Evolutionary conservation across 768 basidiomycete species (phyloP).

Genomic region (Lactarius trivialis): DNA sequence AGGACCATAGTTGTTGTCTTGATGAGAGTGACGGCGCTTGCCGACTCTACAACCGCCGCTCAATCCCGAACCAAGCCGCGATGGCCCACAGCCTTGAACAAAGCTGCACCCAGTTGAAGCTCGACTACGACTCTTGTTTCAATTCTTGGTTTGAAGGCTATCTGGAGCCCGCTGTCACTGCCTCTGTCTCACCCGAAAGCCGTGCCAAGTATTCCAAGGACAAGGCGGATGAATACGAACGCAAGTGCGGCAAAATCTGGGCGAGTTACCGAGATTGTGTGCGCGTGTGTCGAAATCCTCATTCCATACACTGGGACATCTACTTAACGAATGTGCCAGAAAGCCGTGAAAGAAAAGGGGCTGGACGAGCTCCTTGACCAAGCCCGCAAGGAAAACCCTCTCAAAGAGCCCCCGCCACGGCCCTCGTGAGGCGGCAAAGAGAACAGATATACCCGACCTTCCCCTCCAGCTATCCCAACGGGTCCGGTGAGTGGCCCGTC

Average conservation of each 20-base stretch:
- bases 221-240: slow-evolving; percentile 85
- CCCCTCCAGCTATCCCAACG: background rate
- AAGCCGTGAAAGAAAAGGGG: slow-evolving; percentile 72
- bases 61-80: background rate
- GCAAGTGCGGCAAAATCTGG: slow-evolving; percentile 81
- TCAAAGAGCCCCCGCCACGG: slow-evolving; percentile 48
- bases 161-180: slow-evolving; percentile 66
- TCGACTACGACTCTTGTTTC: slow-evolving; percentile 89
- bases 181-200: slow-evolving; percentile 34
- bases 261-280: slow-evolving; percentile 73
- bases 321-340: slow-evolving; percentile 37
- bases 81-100: slow-evolving; percentile 80
- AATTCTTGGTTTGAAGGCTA: slow-evolving; percentile 98
- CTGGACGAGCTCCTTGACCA: slow-evolving; percentile 70
- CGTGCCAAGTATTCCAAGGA: slow-evolving; percentile 58
- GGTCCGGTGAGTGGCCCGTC: background rate
- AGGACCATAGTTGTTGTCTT: slow-evolving; percentile 64
- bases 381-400: slow-evolving; percentile 40
- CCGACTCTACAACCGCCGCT: background rate
- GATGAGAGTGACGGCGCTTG: background rate
- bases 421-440: slow-evolving; percentile 10
- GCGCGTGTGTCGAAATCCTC: slow-evolving; percentile 48
- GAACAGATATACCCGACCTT: background rate
- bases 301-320: background rate
- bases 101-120: slow-evolving; percentile 87